These are phyloP conservation scores for Eragrostis nindensis DNA, from an alignment of 176 grass and related monocot species.

Conservation along the genomic window DNA sequence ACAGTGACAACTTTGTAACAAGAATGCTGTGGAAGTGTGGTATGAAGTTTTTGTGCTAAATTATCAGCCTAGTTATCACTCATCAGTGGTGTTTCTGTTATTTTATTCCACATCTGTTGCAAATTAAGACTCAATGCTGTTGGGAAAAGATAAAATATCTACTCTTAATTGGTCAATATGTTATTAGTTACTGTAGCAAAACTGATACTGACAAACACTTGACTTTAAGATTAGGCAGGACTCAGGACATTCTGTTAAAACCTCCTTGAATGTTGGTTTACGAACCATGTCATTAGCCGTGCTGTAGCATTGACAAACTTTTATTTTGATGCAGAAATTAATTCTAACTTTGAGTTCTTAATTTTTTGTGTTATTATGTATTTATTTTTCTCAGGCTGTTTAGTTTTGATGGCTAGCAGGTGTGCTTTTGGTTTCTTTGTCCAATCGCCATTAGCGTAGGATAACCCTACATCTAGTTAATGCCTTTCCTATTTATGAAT, in stretches of 20 bases:
- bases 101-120: constrained; percentile 8
- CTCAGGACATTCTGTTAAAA: not conserved
- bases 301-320: not conserved
- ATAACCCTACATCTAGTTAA: not conserved
- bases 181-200: not conserved
- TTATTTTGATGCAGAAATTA: constrained; percentile 5
- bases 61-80: not conserved
- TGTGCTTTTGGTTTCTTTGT: constrained; percentile 3
- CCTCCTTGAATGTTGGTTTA: not conserved
- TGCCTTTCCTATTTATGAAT: not conserved
- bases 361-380: not conserved
- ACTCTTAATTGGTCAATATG: not conserved
- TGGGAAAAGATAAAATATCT: not conserved
- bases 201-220: not conserved
- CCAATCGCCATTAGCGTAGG: not conserved
- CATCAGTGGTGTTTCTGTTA: not conserved
- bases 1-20: not conserved
- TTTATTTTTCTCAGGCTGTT: not conserved
- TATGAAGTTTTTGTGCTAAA: not conserved
- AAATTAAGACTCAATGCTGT: not conserved
- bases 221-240: not conserved
- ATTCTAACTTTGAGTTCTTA: not conserved
- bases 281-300: not conserved
- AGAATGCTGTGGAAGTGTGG: not conserved
- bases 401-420: not conserved